Percentiles rank a stretch among this genome's conserved stretches.
These are phyloP conservation scores for Dictyostelium citrinum DNA, from an alignment of 78 protist species.

Conservation along the genomic window DNA sequence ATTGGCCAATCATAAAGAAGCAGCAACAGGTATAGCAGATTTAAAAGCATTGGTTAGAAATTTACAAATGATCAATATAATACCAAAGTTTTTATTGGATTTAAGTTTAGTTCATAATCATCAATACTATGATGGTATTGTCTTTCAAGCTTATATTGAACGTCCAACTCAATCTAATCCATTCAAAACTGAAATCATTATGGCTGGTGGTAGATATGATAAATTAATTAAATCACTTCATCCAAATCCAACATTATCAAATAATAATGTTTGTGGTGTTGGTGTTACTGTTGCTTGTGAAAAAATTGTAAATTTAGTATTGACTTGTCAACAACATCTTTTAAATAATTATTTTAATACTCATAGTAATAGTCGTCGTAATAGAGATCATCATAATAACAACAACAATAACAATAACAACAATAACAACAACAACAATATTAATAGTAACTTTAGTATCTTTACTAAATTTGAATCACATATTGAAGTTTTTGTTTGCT, in stretches of 20 bases:
- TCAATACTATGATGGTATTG: conserved; percentile 66
- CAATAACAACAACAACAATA: no score
- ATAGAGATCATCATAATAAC: neutral
- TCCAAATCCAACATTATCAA: neutral
- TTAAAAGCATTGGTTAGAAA: conserved; percentile 19
- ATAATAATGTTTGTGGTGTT: conserved; percentile 22
- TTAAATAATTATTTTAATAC: neutral
- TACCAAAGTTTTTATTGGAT: conserved; percentile 63
- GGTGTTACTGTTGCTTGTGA: conserved; percentile 80
- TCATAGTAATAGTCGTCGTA: neutral
- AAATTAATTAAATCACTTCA: conserved; percentile 10
- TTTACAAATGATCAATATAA: conserved; percentile 55
- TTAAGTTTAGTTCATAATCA: conserved; percentile 53
- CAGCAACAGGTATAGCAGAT: neutral
- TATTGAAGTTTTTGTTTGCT: conserved; percentile 49
- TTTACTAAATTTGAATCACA: neutral
- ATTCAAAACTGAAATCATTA: conserved; percentile 34
- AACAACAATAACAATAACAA: neutral
- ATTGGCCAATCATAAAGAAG: neutral
- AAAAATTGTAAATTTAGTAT: conserved; percentile 34
- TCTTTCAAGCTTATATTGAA: conserved; percentile 65
- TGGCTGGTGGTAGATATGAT: conserved; percentile 83
- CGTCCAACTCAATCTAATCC: neutral
- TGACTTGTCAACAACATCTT: neutral
- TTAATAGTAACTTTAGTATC: no score